Conservation (phyloP, 495 filamentous ascomycete genomes). For the Xylaria acuta region DNA sequence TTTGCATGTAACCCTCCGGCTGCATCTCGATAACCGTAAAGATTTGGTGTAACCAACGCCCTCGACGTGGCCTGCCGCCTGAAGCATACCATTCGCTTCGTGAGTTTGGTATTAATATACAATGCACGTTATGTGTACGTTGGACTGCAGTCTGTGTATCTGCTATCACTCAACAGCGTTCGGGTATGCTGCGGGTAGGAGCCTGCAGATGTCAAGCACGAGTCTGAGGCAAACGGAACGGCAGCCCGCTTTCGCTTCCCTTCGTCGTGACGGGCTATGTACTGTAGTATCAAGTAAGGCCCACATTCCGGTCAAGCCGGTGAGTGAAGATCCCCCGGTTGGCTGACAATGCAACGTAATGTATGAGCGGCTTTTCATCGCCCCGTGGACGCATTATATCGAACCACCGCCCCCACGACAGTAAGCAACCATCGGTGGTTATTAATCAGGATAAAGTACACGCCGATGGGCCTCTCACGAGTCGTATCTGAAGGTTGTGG, state of each 20-base stretch:
- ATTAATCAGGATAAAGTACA: not conserved
- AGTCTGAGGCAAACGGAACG: constrained; percentile 20
- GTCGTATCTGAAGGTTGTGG: not conserved
- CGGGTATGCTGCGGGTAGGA: not conserved
- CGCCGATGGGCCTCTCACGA: not conserved
- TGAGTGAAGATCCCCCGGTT: constrained; percentile 20
- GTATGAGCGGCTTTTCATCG: not conserved
- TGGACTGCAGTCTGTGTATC: not conserved
- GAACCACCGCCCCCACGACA: not conserved
- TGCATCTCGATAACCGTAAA: constrained; percentile 25
- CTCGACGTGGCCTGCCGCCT: constrained; percentile 24
- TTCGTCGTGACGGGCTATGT: not conserved
- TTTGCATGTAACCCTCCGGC: constrained; percentile 18
- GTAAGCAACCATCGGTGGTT: not conserved
- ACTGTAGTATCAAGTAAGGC: not conserved
- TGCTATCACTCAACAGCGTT: constrained; percentile 12
- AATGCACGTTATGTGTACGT: not conserved
- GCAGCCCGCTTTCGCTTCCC: not conserved
- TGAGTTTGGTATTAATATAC: not conserved
- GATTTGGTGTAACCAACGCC: not conserved
- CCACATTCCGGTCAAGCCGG: constrained; percentile 17
- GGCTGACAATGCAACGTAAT: not conserved
- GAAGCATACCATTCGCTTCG: not conserved
- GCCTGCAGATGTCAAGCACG: constrained; percentile 25
- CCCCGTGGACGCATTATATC: constrained; percentile 15